phyloP scores from a whole-genome alignment of 2,329 filamentous ascomycete species.

The Orbilia brochopaga region DNA sequence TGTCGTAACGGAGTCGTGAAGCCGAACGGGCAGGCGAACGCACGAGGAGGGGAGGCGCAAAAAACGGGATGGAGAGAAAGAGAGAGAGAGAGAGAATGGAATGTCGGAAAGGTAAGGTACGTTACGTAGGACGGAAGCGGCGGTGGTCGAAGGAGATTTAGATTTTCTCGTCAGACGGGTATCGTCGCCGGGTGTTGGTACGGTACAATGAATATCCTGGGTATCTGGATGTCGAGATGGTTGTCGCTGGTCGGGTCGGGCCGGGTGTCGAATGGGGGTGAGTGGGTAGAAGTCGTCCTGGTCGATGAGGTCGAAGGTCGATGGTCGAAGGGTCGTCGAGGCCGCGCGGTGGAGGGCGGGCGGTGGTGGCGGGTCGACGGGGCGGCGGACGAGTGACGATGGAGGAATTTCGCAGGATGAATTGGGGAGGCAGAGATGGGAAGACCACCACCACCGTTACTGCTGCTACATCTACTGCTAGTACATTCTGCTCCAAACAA shows the following conservation, averaged over 20 bases:
- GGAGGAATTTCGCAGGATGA: not conserved
- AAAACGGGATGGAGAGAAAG: constrained; percentile 7
- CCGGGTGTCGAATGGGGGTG: not conserved
- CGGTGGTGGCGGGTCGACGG: constrained; percentile 13
- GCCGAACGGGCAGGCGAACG: constrained; percentile 37
- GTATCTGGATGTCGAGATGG: not conserved
- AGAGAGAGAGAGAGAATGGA: too few relatives aligned
- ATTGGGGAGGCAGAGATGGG: not conserved
- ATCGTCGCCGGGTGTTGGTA: too few relatives aligned
- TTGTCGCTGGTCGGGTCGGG: not conserved
- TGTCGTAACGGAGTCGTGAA: constrained; percentile 46
- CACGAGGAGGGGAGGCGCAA: constrained; percentile 17
- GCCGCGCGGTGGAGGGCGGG: constrained; percentile 4
- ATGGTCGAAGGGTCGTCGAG: constrained; percentile 15
- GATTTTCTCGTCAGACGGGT: not conserved
- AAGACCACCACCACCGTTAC: not conserved
- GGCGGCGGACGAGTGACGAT: constrained; percentile 21
- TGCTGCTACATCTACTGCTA: too few relatives aligned
- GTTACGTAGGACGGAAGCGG: constrained; percentile 32
- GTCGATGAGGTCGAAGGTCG: constrained; percentile 1
- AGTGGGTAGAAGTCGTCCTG: not conserved
- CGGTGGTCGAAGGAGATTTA: not conserved
- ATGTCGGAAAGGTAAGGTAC: constrained; percentile 23
- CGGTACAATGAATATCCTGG: too few relatives aligned
- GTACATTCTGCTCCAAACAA: too few relatives aligned